Percentiles rank a stretch among this genome's conserved stretches.
phyloP scores from a whole-genome alignment of 352 stramenopile genomes.

The Poterioochromonas sp. region DNA sequence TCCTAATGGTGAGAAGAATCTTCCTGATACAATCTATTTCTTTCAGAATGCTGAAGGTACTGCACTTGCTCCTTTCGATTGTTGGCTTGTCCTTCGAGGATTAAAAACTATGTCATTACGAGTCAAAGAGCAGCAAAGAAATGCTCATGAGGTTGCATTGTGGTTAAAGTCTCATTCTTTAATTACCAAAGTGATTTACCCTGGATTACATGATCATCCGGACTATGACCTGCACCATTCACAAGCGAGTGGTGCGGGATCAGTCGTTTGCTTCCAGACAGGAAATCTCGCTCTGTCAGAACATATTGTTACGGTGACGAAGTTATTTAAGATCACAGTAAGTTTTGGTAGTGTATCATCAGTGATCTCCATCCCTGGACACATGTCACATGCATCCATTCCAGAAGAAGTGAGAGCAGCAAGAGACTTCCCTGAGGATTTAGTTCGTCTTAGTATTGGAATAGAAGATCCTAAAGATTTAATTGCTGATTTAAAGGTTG shows the following conservation, averaged over 20 bases:
- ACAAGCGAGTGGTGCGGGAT: conserved; percentile 67
- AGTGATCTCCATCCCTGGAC: conserved; percentile 73
- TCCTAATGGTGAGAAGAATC: conserved; percentile 19
- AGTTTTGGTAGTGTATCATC: conserved; percentile 83
- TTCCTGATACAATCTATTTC: conserved; percentile 59
- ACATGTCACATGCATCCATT: conserved; percentile 81
- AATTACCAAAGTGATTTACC: conserved; percentile 79
- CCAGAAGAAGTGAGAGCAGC: conserved; percentile 59
- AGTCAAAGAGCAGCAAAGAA: conserved; percentile 60
- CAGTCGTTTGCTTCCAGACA: conserved; percentile 77
- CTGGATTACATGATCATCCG: conserved; percentile 63
- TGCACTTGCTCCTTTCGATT: conserved; percentile 71
- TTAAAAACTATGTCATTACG: conserved; percentile 68
- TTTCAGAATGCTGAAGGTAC: conserved; percentile 77
- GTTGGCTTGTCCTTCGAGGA: conserved; percentile 67
- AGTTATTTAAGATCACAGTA: conserved; percentile 83
- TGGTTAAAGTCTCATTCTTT: conserved; percentile 69
- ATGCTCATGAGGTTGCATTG: conserved; percentile 70
- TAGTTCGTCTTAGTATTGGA: conserved; percentile 84
- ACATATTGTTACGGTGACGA: conserved; percentile 75
- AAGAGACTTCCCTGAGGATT: conserved; percentile 72
- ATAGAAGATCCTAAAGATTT: conserved; percentile 86
- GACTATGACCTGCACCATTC: conserved; percentile 67
- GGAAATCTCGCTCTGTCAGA: conserved; percentile 69
- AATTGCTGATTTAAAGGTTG: conserved; percentile 77